Evolutionary conservation across 768 basidiomycete genomes (phyloP), one percentile per base, ranked within the genome.

Genomic region (Artomyces pyxidatus): DNA sequence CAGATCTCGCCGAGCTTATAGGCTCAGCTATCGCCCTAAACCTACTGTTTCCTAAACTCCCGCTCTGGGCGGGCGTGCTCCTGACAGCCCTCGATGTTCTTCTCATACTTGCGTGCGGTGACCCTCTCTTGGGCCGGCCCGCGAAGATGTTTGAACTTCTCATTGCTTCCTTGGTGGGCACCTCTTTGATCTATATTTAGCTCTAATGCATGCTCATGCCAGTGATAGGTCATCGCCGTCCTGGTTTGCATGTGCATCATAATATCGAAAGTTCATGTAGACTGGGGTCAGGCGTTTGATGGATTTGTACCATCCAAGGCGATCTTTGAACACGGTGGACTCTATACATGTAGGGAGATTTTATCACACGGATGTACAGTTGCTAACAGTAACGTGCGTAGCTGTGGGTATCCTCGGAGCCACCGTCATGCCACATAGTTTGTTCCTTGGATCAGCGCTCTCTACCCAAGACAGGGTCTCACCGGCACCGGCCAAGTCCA

Each of bases 61-160:
- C 77, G 6, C 61, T 77, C 11, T 78, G 70, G 68, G 72, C 63
- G 1, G 70, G 68, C 30, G 74, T 77, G 8, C 66, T 78, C 37
- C 53, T 78, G 29, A 78, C 77, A 12, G 70, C 71, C 0, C 53
- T 59, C 22, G 77, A 78, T 47, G 75, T 78, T 29, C 63, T 78
- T 29, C 47, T 78, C 47, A 63, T 94, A 27, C 77, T 94, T 29
- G 77, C 76, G 0, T 65, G 90, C 51, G 74, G 81, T 3, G 85
- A 88, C 59, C 87, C 86, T 11, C 63, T 86, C 32, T 72, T 72
- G 32, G 43, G 53, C 11, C 42, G 55, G 27, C 88, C 85, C 7
- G 84, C 82, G 35, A 76, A 73, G 57, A 55, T 78, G 56, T 89
- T 90, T 54, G 88, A 90, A 58, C 56, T 74, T 14, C 53, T 84